Conservation (phyloP, 2,329 filamentous ascomycete genomes). For the Blastomyces gilchristii region DNA sequence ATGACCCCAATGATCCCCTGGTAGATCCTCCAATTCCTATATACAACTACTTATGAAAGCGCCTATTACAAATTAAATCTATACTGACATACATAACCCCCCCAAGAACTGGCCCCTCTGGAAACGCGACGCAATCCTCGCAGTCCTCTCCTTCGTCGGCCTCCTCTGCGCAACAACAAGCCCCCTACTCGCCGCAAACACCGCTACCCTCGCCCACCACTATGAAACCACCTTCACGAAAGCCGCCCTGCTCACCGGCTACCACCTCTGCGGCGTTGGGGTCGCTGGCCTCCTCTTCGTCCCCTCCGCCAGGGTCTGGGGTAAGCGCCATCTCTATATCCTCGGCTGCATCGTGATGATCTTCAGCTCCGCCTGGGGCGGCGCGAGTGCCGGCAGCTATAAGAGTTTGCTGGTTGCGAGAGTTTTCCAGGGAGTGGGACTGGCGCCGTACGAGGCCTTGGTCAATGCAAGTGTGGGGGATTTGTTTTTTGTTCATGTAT, state of each 20-base stretch:
- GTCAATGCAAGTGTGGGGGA: constrained; percentile 86
- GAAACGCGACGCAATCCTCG: constrained; percentile 71
- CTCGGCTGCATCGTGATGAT: constrained; percentile 65
- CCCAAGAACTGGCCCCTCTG: constrained; percentile 80
- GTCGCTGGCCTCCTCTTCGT: constrained; percentile 76
- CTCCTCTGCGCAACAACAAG: constrained; percentile 78
- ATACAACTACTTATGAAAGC: constrained; percentile 11
- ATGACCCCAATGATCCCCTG: constrained; percentile 83
- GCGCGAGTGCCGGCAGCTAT: constrained; percentile 57
- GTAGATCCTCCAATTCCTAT: constrained; percentile 36
- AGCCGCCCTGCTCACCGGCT: constrained; percentile 74
- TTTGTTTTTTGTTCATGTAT: constrained; percentile 76
- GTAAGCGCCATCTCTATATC: constrained; percentile 80
- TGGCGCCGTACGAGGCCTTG: constrained; percentile 81
- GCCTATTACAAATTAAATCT: no score
- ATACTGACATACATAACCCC: constrained; percentile 3
- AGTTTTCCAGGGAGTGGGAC: constrained; percentile 73
- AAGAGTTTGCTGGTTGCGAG: constrained; percentile 64
- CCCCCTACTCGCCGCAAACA: constrained; percentile 80
- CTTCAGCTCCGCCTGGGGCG: constrained; percentile 66
- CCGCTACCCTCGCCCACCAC: constrained; percentile 60
- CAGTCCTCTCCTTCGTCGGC: constrained; percentile 65
- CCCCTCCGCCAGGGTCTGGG: constrained; percentile 79
- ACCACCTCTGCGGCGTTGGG: constrained; percentile 74
- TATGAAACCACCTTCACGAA: constrained; percentile 59